Conservation (phyloP, 768 basidiomycete genomes). For the Mrakia gelida region DNA sequence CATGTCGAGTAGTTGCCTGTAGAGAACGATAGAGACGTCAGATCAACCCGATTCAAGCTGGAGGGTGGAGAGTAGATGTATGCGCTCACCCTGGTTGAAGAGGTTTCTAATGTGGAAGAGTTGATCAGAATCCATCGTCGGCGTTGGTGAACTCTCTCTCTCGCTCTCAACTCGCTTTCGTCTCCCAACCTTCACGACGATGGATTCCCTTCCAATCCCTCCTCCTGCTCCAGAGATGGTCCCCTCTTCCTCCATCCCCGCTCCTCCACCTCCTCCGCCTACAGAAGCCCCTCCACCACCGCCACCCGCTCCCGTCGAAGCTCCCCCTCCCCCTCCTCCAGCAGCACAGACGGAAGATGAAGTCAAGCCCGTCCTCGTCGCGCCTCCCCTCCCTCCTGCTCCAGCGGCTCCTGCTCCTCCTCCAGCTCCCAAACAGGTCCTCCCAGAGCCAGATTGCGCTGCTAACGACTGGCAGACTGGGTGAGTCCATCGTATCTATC, state of each 20-base stretch:
- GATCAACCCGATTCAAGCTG: neutral
- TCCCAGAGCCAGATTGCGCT: conserved; percentile 3
- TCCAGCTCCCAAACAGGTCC: neutral
- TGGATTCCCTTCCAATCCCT: neutral
- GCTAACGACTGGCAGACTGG: conserved; percentile 30
- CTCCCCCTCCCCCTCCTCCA: neutral
- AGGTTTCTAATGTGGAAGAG: conserved; percentile 69
- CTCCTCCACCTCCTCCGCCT: neutral
- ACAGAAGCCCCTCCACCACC: neutral
- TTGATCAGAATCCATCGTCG: conserved; percentile 33
- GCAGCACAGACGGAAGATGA: neutral
- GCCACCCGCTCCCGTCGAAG: neutral
- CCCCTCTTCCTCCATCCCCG: no score
- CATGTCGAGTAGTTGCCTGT: conserved; percentile 24
- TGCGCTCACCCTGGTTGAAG: conserved; percentile 62
- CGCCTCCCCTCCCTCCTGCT: neutral
- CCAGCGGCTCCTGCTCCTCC: neutral
- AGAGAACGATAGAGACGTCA: neutral
- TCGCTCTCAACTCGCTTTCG: no score
- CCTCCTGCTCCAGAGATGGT: neutral
- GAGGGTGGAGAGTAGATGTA: neutral
- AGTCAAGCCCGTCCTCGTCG: no score
- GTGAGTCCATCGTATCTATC: conserved; percentile 18
- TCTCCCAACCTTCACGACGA: neutral
- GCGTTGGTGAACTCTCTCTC: neutral